These are phyloP conservation scores for Paramecium biaurelia DNA, from an alignment of 73 alveolate species.

Conservation along the genomic window DNA sequence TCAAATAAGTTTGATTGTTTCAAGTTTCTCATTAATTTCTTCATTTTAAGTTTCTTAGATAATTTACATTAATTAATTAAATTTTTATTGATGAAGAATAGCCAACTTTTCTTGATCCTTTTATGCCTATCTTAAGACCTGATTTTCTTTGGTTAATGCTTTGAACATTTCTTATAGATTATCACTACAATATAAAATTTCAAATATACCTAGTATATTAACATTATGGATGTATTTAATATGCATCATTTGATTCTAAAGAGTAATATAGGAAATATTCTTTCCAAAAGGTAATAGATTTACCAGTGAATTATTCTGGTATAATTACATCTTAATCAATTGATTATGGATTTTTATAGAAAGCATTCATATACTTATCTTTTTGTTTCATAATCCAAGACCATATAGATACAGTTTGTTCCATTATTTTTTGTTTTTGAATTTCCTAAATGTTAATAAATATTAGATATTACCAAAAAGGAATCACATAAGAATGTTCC, in stretches of 20 bases:
- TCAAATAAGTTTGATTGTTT: background rate
- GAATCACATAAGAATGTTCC: conserved; percentile 71
- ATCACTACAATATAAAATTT: background rate
- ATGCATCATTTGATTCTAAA: conserved; percentile 11
- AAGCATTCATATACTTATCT: background rate
- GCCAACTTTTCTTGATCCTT: conserved; percentile 1
- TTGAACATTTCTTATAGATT: background rate
- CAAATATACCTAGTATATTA: background rate
- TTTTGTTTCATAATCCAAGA: conserved; percentile 22
- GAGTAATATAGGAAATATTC: conserved; percentile 1
- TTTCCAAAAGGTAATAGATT: background rate
- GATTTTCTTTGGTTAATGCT: background rate
- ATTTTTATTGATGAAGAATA: background rate
- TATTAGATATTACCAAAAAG: background rate
- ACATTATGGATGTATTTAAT: background rate
- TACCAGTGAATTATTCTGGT: conserved; percentile 1
- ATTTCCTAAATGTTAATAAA: background rate
- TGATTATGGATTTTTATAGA: background rate
- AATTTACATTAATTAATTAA: background rate
- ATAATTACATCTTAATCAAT: background rate
- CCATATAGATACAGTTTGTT: conserved; percentile 32
- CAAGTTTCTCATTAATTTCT: background rate
- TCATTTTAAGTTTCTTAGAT: background rate
- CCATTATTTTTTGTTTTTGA: background rate
- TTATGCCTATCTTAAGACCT: background rate